Evolutionary conservation across 768 basidiomycete species (phyloP).

Genomic region (Crucibulum laeve): DNA sequence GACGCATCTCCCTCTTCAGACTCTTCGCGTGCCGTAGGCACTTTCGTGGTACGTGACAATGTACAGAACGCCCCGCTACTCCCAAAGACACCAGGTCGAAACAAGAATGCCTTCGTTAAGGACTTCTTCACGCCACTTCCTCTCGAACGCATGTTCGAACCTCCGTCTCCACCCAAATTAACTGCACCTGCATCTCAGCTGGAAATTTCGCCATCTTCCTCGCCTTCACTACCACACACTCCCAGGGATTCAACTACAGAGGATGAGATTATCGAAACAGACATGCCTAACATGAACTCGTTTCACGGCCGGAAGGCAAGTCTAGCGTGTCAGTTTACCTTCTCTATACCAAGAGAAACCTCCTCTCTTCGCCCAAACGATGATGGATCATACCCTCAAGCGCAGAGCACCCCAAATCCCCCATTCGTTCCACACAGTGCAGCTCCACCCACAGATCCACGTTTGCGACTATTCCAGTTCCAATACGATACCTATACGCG

Average conservation of each 20-base stretch:
- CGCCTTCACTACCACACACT: too few relatives aligned
- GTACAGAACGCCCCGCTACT: slow-evolving; percentile 49
- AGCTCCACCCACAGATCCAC: slow-evolving; percentile 58
- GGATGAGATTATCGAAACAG: slow-evolving; percentile 46
- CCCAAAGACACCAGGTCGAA: slow-evolving; percentile 61
- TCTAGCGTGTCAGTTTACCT: slow-evolving; percentile 68
- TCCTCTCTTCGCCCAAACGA: slow-evolving; percentile 20
- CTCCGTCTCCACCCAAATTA: slow-evolving; percentile 70
- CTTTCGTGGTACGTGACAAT: slow-evolving; percentile 74
- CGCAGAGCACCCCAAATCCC: slow-evolving; percentile 58
- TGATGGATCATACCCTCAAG: slow-evolving; percentile 38
- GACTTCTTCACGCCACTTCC: slow-evolving; percentile 87
- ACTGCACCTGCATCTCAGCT: slow-evolving; percentile 5
- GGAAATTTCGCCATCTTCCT: too few relatives aligned
- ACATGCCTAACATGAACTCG: slow-evolving; percentile 44
- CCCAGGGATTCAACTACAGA: too few relatives aligned
- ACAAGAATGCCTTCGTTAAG: slow-evolving; percentile 60
- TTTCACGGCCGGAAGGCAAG: slow-evolving; percentile 42
- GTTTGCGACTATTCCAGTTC: slow-evolving; percentile 84
- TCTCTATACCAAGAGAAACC: slow-evolving; percentile 48
- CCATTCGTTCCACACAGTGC: slow-evolving; percentile 20
- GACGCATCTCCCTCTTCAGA: slow-evolving; percentile 20
- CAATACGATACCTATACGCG: slow-evolving; percentile 96
- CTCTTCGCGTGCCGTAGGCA: slow-evolving; percentile 45
- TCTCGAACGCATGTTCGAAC: slow-evolving; percentile 90